Base-by-base conservation (phyloP, 2,329 filamentous ascomycete species). In the Aphanoascus verrucosus region DNA sequence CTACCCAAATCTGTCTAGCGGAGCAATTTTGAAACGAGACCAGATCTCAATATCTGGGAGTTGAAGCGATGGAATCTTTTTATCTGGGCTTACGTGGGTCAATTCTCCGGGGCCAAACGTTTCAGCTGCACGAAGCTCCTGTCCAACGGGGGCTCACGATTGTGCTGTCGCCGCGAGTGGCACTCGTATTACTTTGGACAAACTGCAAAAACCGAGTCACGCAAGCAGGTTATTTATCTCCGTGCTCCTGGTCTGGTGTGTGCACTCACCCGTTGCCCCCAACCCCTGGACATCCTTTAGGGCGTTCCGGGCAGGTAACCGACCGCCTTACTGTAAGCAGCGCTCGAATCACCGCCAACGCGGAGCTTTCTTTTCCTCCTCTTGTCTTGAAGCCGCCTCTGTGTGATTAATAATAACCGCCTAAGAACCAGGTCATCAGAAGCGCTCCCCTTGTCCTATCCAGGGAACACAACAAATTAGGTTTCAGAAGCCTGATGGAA, bases 401-500 rank as follows among this genome's bases (percentile, higher is more conserved):
- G 28, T 31, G 32, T 23, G 14, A 47, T 35, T 35, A 47, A 35
- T 47, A 35, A 15, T 45, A 28, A 23, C 31, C 38, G 35, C 35
- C n/a, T 37, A n/a, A 12, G 5, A 37, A 37, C 11, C n/a, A 41
- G 20, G 31, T 28, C 31, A 47, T 28, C 45, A 47, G 23, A 47
- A 35, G 44, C 7, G 19, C 7, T 28, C 17, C 46, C 46, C 47
- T 42, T 49, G 47, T 34, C 20, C 11, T 49, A 20, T 14, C 34
- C 47, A 50, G 37, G 47, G 47, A 50, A 42, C 35, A 50, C 37
- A 34, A 34, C 48, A 34, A 15, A 43, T 44, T 52, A 52, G 50
- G 50, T 52, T 52, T 52, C 50, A 52, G 50, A 46, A 45, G 32
- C 40, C 9, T 45, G 31, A 34, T 40, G 34, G 50, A 52, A 52